Conservation (phyloP, 169 alveolate genomes). For the Condylostoma magnum region DNA sequence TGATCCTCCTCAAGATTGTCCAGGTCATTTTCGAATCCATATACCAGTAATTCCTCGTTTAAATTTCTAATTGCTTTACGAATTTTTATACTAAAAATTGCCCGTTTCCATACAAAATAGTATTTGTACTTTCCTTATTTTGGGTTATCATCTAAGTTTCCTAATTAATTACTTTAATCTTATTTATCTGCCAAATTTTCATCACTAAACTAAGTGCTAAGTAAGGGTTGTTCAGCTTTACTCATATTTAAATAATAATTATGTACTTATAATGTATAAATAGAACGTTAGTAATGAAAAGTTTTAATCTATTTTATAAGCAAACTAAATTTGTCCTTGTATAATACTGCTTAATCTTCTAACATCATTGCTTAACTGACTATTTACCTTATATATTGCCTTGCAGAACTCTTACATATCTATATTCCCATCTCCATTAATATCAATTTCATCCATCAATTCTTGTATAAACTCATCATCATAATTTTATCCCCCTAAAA, state of each 20-base stretch:
- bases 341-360: too few species aligned
- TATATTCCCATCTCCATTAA: constrained; percentile 9
- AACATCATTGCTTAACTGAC: not conserved
- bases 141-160: too few species aligned
- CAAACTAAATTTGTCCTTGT: too few species aligned
- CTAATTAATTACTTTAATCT: too few species aligned
- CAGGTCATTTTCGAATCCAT: not conserved
- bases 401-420: constrained; percentile 16
- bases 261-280: too few species aligned
- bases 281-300: too few species aligned
- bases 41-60: constrained; percentile 3
- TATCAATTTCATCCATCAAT: constrained; percentile 1
- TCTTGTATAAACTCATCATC: not conserved
- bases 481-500: not conserved
- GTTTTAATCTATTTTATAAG: too few species aligned
- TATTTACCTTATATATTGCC: not conserved
- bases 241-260: too few species aligned
- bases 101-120: constrained; percentile 6
- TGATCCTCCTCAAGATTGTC: not conserved
- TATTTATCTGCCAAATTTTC: too few species aligned
- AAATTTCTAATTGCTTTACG: not conserved
- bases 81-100: not conserved
- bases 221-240: too few species aligned
- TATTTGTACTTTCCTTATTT: too few species aligned
- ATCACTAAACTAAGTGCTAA: too few species aligned